Evolutionary conservation across 177 flowering plant genomes (phyloP).

Genomic region (Vitis hybrid): DNA sequence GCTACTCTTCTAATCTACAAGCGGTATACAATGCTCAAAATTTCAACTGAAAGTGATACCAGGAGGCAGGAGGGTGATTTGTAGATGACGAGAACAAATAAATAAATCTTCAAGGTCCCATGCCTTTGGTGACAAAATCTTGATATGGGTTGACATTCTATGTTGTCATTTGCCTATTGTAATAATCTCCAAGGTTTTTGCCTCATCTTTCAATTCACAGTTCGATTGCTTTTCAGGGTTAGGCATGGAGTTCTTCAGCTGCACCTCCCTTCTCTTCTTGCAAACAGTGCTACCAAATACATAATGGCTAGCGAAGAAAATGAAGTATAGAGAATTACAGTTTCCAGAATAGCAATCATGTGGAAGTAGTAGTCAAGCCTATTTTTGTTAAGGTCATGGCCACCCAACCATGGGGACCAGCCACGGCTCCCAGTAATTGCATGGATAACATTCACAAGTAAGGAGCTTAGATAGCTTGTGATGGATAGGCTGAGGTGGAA

Average conservation of each 20-base stretch:
- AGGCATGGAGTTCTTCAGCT: neutral
- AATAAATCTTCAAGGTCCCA: no score
- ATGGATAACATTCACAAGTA: constrained; percentile 26
- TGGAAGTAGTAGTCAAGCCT: constrained; percentile 49
- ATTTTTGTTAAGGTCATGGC: constrained; percentile 48
- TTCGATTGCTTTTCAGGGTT: neutral
- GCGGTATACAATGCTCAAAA: no score
- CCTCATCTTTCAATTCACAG: neutral
- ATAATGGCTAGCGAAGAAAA: constrained; percentile 27
- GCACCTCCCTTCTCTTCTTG: neutral
- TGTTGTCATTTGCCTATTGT: no score
- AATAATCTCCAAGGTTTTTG: neutral
- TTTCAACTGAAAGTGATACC: no score
- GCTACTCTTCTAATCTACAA: no score
- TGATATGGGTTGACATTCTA: no score
- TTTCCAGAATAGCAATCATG: constrained; percentile 36
- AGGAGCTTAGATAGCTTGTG: constrained; percentile 37
- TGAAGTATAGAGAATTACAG: constrained; percentile 44
- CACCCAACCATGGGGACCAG: constrained; percentile 43
- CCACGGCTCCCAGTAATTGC: constrained; percentile 13
- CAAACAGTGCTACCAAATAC: neutral
- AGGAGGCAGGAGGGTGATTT: no score
- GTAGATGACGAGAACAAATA: no score
- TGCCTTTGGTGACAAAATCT: no score
- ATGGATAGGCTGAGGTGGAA: constrained; percentile 45